A percentile compares a stretch with the other conserved stretches of the same genome.
These are phyloP conservation scores for Marsdenia floribunda DNA, from an alignment of 257 asterid genomes.

Conservation along the genomic window DNA sequence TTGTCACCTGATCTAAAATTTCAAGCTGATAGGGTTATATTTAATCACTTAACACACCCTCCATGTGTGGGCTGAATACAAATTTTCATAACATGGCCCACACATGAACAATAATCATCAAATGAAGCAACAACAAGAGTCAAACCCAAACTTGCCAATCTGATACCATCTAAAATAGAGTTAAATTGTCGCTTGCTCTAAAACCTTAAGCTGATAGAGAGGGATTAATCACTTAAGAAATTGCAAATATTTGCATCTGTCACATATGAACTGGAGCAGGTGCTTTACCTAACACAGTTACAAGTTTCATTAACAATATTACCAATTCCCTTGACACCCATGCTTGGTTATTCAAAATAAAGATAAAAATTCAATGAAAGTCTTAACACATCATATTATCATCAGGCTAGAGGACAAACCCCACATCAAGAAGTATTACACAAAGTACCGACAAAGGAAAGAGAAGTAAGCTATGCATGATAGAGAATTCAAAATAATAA, in stretches of 20 bases:
- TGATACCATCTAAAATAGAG: too few species aligned
- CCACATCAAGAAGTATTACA: background rate
- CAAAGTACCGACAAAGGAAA: background rate
- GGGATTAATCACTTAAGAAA: background rate
- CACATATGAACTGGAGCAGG: background rate
- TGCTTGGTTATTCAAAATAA: background rate
- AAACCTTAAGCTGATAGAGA: too few species aligned
- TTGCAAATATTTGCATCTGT: background rate
- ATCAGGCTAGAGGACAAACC: background rate
- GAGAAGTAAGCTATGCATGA: background rate
- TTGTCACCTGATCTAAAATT: too few species aligned
- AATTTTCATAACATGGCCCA: too few species aligned
- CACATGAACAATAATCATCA: too few species aligned
- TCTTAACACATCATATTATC: background rate
- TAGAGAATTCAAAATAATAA: background rate
- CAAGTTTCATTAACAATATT: background rate
- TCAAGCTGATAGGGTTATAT: too few species aligned
- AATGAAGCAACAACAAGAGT: too few species aligned
- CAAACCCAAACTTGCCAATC: too few species aligned
- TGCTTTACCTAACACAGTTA: background rate
- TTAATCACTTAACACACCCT: too few species aligned
- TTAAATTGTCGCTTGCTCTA: too few species aligned
- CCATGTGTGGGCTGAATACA: too few species aligned
- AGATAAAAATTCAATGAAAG: background rate
- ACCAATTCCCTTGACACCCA: background rate